Conservation (phyloP, 1,284 basidiomycete genomes). For the Mycena sp. region DNA sequence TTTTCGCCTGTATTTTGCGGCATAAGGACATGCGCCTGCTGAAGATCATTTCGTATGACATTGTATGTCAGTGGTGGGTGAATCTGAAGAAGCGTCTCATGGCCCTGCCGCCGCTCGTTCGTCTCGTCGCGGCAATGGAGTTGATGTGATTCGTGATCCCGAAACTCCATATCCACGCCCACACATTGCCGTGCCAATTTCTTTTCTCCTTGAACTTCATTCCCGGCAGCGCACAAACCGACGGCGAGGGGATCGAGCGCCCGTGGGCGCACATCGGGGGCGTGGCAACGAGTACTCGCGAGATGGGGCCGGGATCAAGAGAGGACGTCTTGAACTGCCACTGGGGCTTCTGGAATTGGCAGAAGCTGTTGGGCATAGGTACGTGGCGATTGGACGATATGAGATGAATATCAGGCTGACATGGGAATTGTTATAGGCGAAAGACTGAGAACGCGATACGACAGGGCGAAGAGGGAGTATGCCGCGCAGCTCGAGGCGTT, state of each 20-base stretch:
- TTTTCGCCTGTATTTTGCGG: conserved; percentile 14
- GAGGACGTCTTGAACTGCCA: conserved; percentile 35
- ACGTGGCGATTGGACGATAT: conserved; percentile 9
- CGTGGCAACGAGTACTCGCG: conserved; percentile 27
- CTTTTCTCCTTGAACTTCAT: conserved; percentile 33
- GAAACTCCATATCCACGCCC: conserved; percentile 37
- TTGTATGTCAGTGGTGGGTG: conserved; percentile 31
- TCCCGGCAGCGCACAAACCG: conserved; percentile 25
- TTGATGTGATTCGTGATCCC: conserved; percentile 17
- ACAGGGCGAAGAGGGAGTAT: not conserved
- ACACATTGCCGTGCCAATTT: conserved; percentile 23
- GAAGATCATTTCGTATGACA: conserved; percentile 31
- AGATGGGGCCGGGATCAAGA: conserved; percentile 32
- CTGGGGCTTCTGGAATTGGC: conserved; percentile 38
- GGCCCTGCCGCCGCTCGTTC: not conserved
- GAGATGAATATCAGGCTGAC: not conserved
- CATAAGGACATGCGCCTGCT: not conserved
- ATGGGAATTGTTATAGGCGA: too few species aligned
- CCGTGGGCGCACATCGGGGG: conserved; percentile 35
- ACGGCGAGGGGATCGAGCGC: conserved; percentile 38
- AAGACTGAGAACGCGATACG: not conserved
- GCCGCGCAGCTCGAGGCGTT: not conserved
- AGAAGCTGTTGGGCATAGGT: conserved; percentile 26
- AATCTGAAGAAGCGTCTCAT: conserved; percentile 14
- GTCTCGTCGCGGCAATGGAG: not conserved